Conservation (phyloP, 2,329 filamentous ascomycete species). For the Claviceps citrina region DNA sequence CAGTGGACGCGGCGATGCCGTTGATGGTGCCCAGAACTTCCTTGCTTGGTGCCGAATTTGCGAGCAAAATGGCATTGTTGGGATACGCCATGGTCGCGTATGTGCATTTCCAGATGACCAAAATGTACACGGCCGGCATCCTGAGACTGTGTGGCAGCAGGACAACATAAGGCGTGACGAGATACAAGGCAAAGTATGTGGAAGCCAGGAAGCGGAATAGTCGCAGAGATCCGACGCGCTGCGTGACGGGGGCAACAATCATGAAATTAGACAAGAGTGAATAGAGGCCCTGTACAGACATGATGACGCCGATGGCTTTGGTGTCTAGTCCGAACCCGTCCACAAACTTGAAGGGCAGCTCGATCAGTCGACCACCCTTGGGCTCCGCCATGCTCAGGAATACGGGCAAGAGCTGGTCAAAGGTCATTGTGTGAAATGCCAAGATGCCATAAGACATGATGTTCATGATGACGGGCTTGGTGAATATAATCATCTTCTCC, state of each 20-base stretch:
- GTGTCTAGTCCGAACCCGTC: slow-evolving; percentile 75
- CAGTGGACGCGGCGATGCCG: slow-evolving; percentile 78
- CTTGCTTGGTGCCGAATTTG: slow-evolving; percentile 73
- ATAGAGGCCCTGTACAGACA: slow-evolving; percentile 77
- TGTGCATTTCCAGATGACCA: slow-evolving; percentile 84
- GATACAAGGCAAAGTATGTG: slow-evolving; percentile 75
- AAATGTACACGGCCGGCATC: slow-evolving; percentile 58
- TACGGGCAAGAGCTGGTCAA: slow-evolving; percentile 84
- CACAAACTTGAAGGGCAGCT: slow-evolving; percentile 73
- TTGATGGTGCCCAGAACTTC: slow-evolving; percentile 84
- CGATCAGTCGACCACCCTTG: slow-evolving; percentile 30
- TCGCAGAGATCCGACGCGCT: slow-evolving; percentile 59
- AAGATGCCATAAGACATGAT: slow-evolving; percentile 84
- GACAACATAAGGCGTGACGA: slow-evolving; percentile 77
- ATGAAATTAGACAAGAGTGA: slow-evolving; percentile 77
- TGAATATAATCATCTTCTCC: slow-evolving; percentile 47
- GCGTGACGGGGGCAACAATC: slow-evolving; percentile 65
- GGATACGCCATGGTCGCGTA: slow-evolving; percentile 86
- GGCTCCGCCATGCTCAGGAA: slow-evolving; percentile 60
- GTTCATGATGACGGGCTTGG: slow-evolving; percentile 68
- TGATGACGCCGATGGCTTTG: slow-evolving; percentile 71
- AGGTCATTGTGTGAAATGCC: slow-evolving; percentile 93
- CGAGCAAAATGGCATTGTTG: slow-evolving; percentile 73
- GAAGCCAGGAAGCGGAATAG: slow-evolving; percentile 71
- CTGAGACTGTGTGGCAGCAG: slow-evolving; percentile 59